Evolutionary conservation across 768 basidiomycete species (phyloP).

Genomic region (Saitozyma sp.): DNA sequence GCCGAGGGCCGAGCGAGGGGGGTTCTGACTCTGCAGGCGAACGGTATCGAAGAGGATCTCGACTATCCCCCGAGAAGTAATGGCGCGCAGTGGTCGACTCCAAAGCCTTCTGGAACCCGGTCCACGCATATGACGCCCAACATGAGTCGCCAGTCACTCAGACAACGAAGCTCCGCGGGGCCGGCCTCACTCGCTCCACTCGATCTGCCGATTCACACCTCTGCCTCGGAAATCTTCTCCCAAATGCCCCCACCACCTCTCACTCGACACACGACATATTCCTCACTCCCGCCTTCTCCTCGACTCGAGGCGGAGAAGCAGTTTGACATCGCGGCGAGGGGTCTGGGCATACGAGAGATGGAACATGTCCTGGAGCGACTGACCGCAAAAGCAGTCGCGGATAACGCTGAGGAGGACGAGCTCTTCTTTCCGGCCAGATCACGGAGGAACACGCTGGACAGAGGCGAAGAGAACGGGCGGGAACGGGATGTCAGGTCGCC

Average conservation of each 20-base stretch:
- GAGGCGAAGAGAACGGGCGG: neutral
- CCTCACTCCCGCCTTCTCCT: conserved; percentile 43
- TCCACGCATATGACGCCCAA: too few species aligned
- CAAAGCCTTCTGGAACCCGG: too few species aligned
- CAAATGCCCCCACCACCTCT: conserved; percentile 5
- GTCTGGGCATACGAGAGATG: conserved; percentile 10
- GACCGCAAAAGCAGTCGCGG: neutral
- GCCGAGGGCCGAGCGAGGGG: too few species aligned
- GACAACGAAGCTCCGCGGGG: too few species aligned
- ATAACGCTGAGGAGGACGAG: neutral
- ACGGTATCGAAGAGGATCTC: neutral
- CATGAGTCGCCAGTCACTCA: too few species aligned
- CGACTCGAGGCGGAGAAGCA: conserved; percentile 10
- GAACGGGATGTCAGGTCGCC: neutral
- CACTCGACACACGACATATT: conserved; percentile 35
- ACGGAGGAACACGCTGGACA: conserved; percentile 19
- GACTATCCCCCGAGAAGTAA: neutral
- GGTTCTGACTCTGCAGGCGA: too few species aligned
- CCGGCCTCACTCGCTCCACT: too few species aligned
- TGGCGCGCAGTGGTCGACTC: neutral
- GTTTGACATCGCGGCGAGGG: neutral
- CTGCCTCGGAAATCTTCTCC: conserved; percentile 31
- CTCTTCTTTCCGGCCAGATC: conserved; percentile 32
- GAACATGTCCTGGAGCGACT: conserved; percentile 18
- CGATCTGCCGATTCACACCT: conserved; percentile 2